phyloP scores from a whole-genome alignment of 2,329 filamentous ascomycete genomes.

The Thielaviopsis euricoi region DNA sequence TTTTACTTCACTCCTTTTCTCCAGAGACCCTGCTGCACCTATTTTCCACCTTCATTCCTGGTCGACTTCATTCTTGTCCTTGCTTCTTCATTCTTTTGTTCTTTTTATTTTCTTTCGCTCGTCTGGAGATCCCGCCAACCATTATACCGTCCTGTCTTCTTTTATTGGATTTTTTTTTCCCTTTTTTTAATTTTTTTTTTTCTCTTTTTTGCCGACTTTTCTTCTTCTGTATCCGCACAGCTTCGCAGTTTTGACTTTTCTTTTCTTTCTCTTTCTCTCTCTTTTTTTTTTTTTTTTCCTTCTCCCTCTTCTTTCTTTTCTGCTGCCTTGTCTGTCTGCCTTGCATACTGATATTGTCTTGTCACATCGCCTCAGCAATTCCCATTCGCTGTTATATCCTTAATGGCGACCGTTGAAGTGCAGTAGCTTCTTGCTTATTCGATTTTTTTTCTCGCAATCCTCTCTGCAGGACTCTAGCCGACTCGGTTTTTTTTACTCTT shows the following conservation, averaged over 20 bases:
- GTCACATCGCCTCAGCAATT: not conserved
- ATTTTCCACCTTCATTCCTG: slow-evolving; percentile 4
- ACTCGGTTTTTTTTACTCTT: not conserved
- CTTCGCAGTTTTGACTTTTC: no score
- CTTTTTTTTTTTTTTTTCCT: slow-evolving; percentile 9
- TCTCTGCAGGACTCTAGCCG: slow-evolving; percentile 2
- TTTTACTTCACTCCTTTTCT: slow-evolving; percentile 10
- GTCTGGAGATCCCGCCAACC: no score
- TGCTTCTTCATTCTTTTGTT: not conserved
- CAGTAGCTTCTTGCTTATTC: slow-evolving; percentile 1
- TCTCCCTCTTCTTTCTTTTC: not conserved
- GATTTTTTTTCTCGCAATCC: not conserved
- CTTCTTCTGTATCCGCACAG: no score
- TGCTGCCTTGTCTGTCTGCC: not conserved
- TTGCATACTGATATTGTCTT: not conserved
- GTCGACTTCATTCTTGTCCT: not conserved
- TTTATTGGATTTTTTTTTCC: not conserved
- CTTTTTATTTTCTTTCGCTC: slow-evolving; percentile 1
- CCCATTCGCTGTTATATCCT: not conserved
- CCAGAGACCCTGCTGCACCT: slow-evolving; percentile 10
- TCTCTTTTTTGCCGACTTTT: no score
- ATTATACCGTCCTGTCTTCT: not conserved
- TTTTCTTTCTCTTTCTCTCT: slow-evolving; percentile 1
- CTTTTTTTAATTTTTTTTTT: no score
- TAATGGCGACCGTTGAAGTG: slow-evolving; percentile 3